Percentiles rank a stretch among this genome's conserved stretches.
Conservation (phyloP, 345 rosid species). For the Aquilaria malaccensis region DNA sequence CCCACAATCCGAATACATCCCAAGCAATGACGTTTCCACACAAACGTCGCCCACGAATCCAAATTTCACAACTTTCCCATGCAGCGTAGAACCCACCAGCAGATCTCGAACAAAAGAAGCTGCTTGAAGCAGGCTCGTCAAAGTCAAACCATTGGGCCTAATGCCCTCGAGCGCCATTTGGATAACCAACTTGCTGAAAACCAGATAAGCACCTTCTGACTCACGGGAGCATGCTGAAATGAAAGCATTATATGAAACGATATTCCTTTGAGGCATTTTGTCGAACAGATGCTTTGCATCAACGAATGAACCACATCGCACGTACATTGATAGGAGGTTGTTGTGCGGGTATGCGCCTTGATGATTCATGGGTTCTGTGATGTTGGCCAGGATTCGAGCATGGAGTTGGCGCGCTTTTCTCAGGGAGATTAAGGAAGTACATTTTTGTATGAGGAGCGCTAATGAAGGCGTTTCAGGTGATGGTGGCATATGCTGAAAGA, state of each 20-base stretch:
- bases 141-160: slow-evolving; percentile 56
- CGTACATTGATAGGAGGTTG: slow-evolving; percentile 61
- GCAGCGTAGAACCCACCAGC: slow-evolving; percentile 42
- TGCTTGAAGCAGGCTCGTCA: slow-evolving; percentile 66
- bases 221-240: slow-evolving; percentile 60
- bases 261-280: slow-evolving; percentile 56
- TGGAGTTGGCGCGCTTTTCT: slow-evolving; percentile 57
- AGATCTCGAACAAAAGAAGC: slow-evolving; percentile 42
- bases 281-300: slow-evolving; percentile 55
- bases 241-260: slow-evolving; percentile 61
- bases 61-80: slow-evolving; percentile 40
- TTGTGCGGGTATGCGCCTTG: slow-evolving; percentile 50
- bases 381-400: slow-evolving; percentile 45
- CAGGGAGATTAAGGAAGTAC: slow-evolving; percentile 35
- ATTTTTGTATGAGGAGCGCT: slow-evolving; percentile 37
- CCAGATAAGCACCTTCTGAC: slow-evolving; percentile 18
- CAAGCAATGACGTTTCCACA: slow-evolving; percentile 70
- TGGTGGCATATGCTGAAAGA: slow-evolving; percentile 23
- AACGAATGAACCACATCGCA: slow-evolving; percentile 37
- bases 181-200: slow-evolving; percentile 22
- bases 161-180: slow-evolving; percentile 38
- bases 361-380: slow-evolving; percentile 8
- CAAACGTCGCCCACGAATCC: slow-evolving; percentile 40
- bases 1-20: slow-evolving; percentile 62
- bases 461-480: slow-evolving; percentile 23